phyloP scores from a whole-genome alignment of 2,329 filamentous ascomycete genomes.

The Stagonosporopsis tanaceti region DNA sequence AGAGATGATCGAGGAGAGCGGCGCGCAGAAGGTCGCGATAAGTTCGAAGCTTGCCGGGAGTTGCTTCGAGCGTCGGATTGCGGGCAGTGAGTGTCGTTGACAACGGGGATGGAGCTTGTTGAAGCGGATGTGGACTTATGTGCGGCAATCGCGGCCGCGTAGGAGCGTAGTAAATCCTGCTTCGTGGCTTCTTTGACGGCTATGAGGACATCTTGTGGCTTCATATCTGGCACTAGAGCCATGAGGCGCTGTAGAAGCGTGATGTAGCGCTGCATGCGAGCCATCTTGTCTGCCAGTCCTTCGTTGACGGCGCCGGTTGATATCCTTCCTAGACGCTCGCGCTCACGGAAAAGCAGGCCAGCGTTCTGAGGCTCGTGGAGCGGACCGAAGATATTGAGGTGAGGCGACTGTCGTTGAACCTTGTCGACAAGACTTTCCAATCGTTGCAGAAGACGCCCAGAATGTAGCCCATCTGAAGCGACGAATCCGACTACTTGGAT shows the following conservation, averaged over 20 bases:
- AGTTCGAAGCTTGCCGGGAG: conserved; percentile 7
- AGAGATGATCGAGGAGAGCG: conserved; percentile 24
- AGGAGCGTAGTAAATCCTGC: conserved; percentile 31
- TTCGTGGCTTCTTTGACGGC: conserved; percentile 35
- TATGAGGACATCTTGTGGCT: conserved; percentile 26
- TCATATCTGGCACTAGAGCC: conserved; percentile 33
- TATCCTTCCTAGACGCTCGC: conserved; percentile 36
- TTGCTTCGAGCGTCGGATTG: conserved; percentile 13
- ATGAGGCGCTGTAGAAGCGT: conserved; percentile 43
- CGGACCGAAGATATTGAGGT: conserved; percentile 40
- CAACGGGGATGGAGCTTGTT: neutral
- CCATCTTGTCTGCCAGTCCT: conserved; percentile 33
- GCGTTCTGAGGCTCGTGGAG: conserved; percentile 36
- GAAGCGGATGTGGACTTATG: neutral
- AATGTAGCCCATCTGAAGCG: conserved; percentile 34
- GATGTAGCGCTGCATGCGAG: conserved; percentile 40
- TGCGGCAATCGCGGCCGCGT: conserved; percentile 30
- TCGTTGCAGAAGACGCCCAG: conserved; percentile 44
- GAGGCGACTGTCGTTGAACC: conserved; percentile 37
- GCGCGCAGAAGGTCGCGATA: neutral
- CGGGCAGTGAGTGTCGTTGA: conserved; percentile 10
- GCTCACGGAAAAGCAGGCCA: conserved; percentile 37
- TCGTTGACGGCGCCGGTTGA: conserved; percentile 28
- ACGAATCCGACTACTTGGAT: conserved; percentile 39
- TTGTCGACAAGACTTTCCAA: conserved; percentile 47